phyloP scores from a whole-genome alignment of 164 flowering plant species.

The Warburgia ugandensis region DNA sequence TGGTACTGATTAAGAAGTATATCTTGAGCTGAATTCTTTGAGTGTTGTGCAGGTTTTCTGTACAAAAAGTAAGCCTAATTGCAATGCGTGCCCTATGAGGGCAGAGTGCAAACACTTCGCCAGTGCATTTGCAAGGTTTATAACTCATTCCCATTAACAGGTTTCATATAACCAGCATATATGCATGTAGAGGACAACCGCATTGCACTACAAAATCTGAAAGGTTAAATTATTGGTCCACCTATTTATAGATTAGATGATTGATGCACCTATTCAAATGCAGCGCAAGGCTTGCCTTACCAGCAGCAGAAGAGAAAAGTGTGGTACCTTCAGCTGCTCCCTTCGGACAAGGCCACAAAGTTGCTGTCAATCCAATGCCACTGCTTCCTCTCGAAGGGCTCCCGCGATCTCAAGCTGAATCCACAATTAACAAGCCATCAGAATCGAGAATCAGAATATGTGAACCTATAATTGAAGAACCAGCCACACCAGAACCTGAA shows the following conservation, averaged over 20 bases:
- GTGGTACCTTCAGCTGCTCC: constrained; percentile 38
- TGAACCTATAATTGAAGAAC: constrained; percentile 74
- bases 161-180: background rate
- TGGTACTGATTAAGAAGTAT: background rate
- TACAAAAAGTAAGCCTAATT: constrained; percentile 75
- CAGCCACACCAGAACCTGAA: constrained; percentile 70
- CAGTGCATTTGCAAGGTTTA: constrained; percentile 75
- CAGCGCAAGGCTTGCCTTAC: constrained; percentile 94
- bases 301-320: constrained; percentile 77
- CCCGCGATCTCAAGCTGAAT: constrained; percentile 7
- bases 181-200: too few relatives aligned
- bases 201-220: too few relatives aligned
- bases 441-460: constrained; percentile 8
- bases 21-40: background rate
- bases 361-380: constrained; percentile 11
- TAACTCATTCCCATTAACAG: background rate
- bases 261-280: constrained; percentile 11
- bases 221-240: too few relatives aligned
- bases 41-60: constrained; percentile 63
- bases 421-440: constrained; percentile 7
- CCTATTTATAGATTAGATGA: background rate
- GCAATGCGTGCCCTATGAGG: constrained; percentile 83
- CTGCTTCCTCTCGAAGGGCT: constrained; percentile 28
- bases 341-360: constrained; percentile 2
- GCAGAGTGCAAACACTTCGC: constrained; percentile 85